Base-by-base conservation (phyloP, 257 asterid species). In the Ligustrum vulgare region DNA sequence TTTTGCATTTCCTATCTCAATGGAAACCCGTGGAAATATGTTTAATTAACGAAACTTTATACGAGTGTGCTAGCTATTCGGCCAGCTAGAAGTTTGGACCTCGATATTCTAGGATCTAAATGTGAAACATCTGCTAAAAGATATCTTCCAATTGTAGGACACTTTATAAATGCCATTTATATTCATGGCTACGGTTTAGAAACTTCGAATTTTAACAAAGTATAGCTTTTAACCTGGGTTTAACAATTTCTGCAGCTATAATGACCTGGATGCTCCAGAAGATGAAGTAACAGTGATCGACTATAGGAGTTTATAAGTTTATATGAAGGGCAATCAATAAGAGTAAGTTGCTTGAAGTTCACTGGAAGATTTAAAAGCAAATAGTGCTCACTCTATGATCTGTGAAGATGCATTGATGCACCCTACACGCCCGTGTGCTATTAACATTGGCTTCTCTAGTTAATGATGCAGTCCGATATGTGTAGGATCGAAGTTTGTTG, bases 281-380 rank as follows among this genome's bases (percentile, higher is more conserved):
- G 99, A 95, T 79, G 99, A 95, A 87, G 97, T 95, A 66, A 93
- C 99, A 1, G 99, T 95, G 54, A 91, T 93, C 60, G 99, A 95
- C 78, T 95, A 95, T 85, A 81, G 99, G 86, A 95, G 99, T 82
- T 86, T 95, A 80, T 92, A 91, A 89, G 80, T 54, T 76, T 70
- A 33, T 72, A 31, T 63, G 69, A 28, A 20, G 72, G 81, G 39
- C 65, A 28, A 32, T 32, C 68, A 28, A n/a, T 7, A 33, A 49
- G 20, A 15, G 25, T n/a, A n/a, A 2, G 16, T 20, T 5, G 2
- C 23, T 0, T 54, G 71, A 51, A 43, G 6, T 76, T 45, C 9
- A 60, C 62, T 58, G 54, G 63, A 72, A 36, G 77, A 34, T 69
- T 67, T 71, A 63, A 75, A 62, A 74, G 43, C 62, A n/a, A 51